phyloP scores from a whole-genome alignment of 352 stramenopile genomes.

The Phytophthora quininea region DNA sequence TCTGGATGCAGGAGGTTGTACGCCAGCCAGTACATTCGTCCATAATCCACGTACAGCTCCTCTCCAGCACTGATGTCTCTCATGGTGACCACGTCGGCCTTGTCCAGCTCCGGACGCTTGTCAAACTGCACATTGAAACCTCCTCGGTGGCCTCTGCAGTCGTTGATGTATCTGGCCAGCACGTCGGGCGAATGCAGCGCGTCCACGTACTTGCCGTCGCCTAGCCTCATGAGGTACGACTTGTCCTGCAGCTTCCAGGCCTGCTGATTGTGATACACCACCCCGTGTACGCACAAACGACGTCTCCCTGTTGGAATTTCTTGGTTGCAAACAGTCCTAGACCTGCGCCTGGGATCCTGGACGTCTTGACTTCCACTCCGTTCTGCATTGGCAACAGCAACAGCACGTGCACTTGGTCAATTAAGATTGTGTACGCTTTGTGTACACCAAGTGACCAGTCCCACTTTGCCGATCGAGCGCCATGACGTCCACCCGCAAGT shows the following conservation, averaged over 20 bases:
- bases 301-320: constrained; percentile 24
- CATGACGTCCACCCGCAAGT: constrained; percentile 96
- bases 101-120: constrained; percentile 54
- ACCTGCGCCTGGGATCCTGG: constrained; percentile 56
- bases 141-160: constrained; percentile 58
- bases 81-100: constrained; percentile 65
- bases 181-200: constrained; percentile 51
- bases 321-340: constrained; percentile 58
- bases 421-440: constrained; percentile 8
- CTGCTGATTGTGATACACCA: constrained; percentile 40
- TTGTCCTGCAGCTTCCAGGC: constrained; percentile 73
- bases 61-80: constrained; percentile 60
- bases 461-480: not conserved
- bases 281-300: constrained; percentile 54
- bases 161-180: constrained; percentile 82
- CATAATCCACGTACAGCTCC: constrained; percentile 85
- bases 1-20: constrained; percentile 76
- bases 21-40: constrained; percentile 82
- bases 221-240: constrained; percentile 83
- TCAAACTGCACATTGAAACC: constrained; percentile 81
- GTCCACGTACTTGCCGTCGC: constrained; percentile 79
- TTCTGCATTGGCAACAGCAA: constrained; percentile 13
- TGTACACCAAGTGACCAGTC: not conserved
- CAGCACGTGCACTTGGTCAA: not conserved
- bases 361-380: constrained; percentile 51